These are phyloP conservation scores for Murraya paniculata DNA, from an alignment of 345 rosid species.

Conservation along the genomic window DNA sequence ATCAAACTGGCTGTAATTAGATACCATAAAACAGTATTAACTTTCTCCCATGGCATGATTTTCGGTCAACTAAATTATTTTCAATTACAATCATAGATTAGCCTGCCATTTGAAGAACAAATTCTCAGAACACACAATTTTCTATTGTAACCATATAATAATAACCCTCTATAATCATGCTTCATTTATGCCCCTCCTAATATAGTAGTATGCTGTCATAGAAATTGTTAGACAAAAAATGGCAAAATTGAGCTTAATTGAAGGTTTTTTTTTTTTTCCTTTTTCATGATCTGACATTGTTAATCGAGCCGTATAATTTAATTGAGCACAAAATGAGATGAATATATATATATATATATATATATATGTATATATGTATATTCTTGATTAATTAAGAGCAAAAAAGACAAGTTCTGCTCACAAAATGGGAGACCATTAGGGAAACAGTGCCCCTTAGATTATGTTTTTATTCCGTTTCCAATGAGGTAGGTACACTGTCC, in stretches of 20 bases:
- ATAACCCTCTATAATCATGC: neutral
- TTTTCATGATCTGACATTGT: conserved; percentile 29
- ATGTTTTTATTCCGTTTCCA: conserved; percentile 18
- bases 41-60: neutral
- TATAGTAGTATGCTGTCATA: neutral
- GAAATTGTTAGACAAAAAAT: neutral
- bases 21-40: neutral
- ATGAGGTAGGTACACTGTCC: conserved; percentile 18
- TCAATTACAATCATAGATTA: conserved; percentile 10
- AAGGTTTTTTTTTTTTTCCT: neutral
- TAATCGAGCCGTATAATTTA: conserved; percentile 19
- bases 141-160: neutral
- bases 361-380: no score
- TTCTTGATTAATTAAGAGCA: conserved; percentile 7
- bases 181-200: neutral
- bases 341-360: no score
- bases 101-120: neutral
- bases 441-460: conserved; percentile 27
- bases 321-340: neutral
- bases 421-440: conserved; percentile 44
- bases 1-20: neutral
- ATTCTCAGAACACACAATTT: neutral
- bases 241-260: conserved; percentile 27
- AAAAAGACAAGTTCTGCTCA: conserved; percentile 37
- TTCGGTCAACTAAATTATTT: conserved; percentile 4